These are phyloP conservation scores for Turnera subulata DNA, from an alignment of 345 rosid species.

Conservation along the genomic window DNA sequence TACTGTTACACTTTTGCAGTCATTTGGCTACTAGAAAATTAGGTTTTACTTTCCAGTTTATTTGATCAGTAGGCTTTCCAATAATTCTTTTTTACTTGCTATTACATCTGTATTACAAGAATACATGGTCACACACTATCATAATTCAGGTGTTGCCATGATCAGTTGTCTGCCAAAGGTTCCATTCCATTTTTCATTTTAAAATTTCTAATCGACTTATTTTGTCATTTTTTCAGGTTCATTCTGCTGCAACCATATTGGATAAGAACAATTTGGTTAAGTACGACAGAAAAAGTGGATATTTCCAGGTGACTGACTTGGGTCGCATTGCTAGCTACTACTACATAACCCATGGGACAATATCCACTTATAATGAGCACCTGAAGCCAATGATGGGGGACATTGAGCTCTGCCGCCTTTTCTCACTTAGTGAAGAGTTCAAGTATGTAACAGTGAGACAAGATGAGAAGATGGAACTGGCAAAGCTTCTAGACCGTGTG, in stretches of 20 bases:
- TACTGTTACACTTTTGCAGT: no score
- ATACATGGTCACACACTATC: no score
- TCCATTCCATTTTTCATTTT: not conserved
- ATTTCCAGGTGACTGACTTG: slow-evolving; percentile 96
- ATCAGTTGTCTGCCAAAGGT: not conserved
- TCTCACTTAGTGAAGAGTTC: slow-evolving; percentile 91
- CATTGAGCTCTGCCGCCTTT: slow-evolving; percentile 81
- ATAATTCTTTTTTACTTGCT: no score
- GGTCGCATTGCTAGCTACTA: slow-evolving; percentile 99
- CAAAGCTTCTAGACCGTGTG: slow-evolving; percentile 86
- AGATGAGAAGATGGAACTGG: slow-evolving; percentile 98
- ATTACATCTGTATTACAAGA: no score
- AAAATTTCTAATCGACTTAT: not conserved
- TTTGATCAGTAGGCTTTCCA: no score
- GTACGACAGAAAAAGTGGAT: slow-evolving; percentile 89
- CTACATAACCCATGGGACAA: slow-evolving; percentile 89
- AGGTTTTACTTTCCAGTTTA: no score
- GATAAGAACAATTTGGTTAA: slow-evolving; percentile 88
- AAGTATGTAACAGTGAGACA: slow-evolving; percentile 92
- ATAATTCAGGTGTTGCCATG: not conserved
- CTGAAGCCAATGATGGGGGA: slow-evolving; percentile 97
- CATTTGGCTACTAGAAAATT: no score
- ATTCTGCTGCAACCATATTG: slow-evolving; percentile 84
- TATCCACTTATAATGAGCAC: slow-evolving; percentile 86
- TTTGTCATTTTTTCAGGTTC: slow-evolving; percentile 55